phyloP scores from a whole-genome alignment of 2,329 filamentous ascomycete species.

The Trichoderma sp. region DNA sequence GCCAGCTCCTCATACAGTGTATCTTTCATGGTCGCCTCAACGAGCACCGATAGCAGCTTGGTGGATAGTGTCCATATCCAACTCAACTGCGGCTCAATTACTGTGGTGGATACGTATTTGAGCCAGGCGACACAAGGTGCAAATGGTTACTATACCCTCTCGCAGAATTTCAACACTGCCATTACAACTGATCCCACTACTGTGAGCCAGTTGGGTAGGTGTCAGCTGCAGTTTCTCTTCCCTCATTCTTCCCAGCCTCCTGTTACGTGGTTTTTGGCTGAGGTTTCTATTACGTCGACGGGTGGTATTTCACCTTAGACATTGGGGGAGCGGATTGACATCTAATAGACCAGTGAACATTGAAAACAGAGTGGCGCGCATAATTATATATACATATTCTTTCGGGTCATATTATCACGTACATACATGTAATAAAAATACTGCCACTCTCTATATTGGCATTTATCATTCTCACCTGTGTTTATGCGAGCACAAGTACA shows the following conservation, averaged over 20 bases:
- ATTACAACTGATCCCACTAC: neutral
- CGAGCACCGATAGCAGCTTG: neutral
- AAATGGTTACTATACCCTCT: neutral
- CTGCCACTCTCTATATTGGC: neutral
- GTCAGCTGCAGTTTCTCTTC: neutral
- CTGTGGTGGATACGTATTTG: neutral
- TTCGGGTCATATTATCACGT: neutral
- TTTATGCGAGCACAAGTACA: neutral
- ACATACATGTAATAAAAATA: neutral
- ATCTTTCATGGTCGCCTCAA: neutral
- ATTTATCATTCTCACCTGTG: no score
- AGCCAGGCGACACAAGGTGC: neutral
- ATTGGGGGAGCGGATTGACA: neutral
- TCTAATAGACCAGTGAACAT: neutral
- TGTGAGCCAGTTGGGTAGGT: neutral
- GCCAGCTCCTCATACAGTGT: neutral
- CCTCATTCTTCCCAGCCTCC: neutral
- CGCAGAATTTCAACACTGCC: neutral
- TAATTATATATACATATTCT: neutral
- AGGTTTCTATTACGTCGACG: neutral
- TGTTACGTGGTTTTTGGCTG: neutral
- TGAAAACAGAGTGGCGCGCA: neutral
- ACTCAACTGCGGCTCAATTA: neutral
- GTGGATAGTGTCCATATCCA: neutral
- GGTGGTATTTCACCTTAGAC: neutral